Conservation (phyloP, 2,329 filamentous ascomycete species). For the Pyrenophora graminea region DNA sequence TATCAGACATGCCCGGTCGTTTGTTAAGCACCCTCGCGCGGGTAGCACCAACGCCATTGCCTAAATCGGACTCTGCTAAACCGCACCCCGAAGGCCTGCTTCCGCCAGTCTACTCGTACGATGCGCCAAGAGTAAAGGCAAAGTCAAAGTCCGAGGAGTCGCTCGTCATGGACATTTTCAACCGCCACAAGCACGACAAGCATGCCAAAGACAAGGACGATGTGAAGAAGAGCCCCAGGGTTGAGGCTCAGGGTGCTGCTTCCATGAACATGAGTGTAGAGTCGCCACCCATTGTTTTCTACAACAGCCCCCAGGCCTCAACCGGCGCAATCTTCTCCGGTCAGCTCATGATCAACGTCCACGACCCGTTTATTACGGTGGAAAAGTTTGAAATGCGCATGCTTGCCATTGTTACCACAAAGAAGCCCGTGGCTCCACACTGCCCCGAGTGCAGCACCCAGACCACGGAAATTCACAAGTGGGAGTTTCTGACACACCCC, state of each 20-base stretch:
- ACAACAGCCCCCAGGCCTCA: slow-evolving; percentile 74
- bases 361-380: slow-evolving; percentile 66
- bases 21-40: slow-evolving; percentile 40
- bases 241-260: slow-evolving; percentile 50
- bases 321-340: slow-evolving; percentile 85
- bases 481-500: slow-evolving; percentile 67
- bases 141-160: slow-evolving; percentile 40
- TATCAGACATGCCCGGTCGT: slow-evolving; percentile 43
- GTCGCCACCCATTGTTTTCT: slow-evolving; percentile 84
- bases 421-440: slow-evolving; percentile 78
- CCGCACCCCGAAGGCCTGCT: slow-evolving; percentile 30
- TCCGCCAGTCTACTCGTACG: slow-evolving; percentile 43
- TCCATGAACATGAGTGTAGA: slow-evolving; percentile 71
- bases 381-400: slow-evolving; percentile 75
- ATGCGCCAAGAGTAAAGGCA: slow-evolving; percentile 33
- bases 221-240: slow-evolving; percentile 41
- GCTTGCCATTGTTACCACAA: slow-evolving; percentile 71
- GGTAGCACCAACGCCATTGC: slow-evolving; percentile 39
- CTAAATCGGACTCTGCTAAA: slow-evolving; percentile 33
- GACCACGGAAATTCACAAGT: slow-evolving; percentile 74
- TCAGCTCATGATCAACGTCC: slow-evolving; percentile 74
- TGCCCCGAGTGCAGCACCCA: slow-evolving; percentile 77
- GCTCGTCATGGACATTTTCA: slow-evolving; percentile 47
- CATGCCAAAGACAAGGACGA: slow-evolving; percentile 27
- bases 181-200: slow-evolving; percentile 41